These are phyloP conservation scores for Claviceps monticola DNA, from an alignment of 2,329 filamentous ascomycete species.

Conservation along the genomic window DNA sequence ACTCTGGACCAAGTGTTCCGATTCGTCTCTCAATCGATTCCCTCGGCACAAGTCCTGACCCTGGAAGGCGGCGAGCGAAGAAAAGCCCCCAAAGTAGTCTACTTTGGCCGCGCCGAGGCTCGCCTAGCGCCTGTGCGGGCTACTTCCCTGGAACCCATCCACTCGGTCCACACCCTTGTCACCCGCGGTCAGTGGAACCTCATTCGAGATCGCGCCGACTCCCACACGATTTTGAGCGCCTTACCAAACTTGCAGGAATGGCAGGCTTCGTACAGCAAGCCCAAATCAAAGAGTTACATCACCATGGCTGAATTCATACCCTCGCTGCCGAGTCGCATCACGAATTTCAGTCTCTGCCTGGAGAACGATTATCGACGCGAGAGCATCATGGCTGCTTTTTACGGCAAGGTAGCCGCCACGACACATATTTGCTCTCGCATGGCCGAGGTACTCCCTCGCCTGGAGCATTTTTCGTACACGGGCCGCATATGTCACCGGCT, in stretches of 20 bases:
- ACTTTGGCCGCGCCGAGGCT: slow-evolving; percentile 14
- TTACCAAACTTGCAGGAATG: slow-evolving; percentile 52
- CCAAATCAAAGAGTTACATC: slow-evolving; percentile 60
- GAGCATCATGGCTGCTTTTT: slow-evolving; percentile 44
- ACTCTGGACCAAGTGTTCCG: slow-evolving; percentile 56
- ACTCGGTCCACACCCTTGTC: slow-evolving; percentile 49
- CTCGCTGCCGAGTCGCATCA: slow-evolving; percentile 41
- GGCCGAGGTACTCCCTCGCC: slow-evolving; percentile 42
- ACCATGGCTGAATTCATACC: slow-evolving; percentile 52
- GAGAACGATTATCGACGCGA: slow-evolving; percentile 61
- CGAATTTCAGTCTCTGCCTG: slow-evolving; percentile 51
- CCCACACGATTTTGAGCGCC: slow-evolving; percentile 44
- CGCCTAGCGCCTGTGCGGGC: slow-evolving; percentile 6
- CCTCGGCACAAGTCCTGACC: slow-evolving; percentile 51
- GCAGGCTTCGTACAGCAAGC: slow-evolving; percentile 54
- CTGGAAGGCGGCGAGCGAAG: slow-evolving; percentile 66
- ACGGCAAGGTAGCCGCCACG: slow-evolving; percentile 42
- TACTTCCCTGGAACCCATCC: slow-evolving; percentile 21
- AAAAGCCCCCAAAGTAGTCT: slow-evolving; percentile 52
- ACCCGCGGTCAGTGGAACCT: slow-evolving; percentile 69
- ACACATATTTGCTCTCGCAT: slow-evolving; percentile 53
- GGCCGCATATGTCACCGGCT: slow-evolving; percentile 58
- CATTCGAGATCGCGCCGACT: slow-evolving; percentile 50
- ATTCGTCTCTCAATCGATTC: slow-evolving; percentile 45
- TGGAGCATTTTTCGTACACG: slow-evolving; percentile 59